These are phyloP conservation scores for Seiridium cupressi DNA, from an alignment of 2,329 filamentous ascomycete species.

Conservation along the genomic window DNA sequence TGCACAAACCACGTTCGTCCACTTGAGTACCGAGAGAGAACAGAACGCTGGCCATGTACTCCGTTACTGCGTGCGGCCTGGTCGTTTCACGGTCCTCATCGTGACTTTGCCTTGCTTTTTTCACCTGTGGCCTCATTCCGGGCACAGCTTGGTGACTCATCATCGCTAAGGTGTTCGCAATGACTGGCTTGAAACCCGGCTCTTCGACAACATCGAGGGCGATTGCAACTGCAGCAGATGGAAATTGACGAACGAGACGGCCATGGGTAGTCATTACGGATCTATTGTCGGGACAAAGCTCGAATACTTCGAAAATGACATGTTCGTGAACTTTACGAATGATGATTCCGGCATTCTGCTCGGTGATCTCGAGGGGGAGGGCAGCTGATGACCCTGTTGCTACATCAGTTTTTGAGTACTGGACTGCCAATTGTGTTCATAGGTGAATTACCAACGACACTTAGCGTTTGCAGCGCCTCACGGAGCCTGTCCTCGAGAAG, in stretches of 20 bases:
- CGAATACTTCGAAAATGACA: conserved; percentile 25
- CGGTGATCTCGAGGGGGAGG: conserved; percentile 20
- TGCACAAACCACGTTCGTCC: conserved; percentile 35
- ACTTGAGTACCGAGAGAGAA: conserved; percentile 31
- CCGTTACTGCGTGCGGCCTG: conserved; percentile 49
- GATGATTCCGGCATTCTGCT: conserved; percentile 31
- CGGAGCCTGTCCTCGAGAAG: not conserved
- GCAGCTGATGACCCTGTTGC: conserved; percentile 2
- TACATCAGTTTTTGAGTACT: not conserved
- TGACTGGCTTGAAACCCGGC: conserved; percentile 14
- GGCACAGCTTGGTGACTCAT: conserved; percentile 25
- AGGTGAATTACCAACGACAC: not conserved
- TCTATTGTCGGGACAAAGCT: conserved; percentile 22
- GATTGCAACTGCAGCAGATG: conserved; percentile 17
- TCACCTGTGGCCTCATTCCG: conserved; percentile 16
- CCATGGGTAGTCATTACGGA: conserved; percentile 21
- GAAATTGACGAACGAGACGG: conserved; percentile 26
- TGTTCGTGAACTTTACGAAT: conserved; percentile 11
- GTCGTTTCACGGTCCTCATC: conserved; percentile 47
- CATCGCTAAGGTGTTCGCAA: conserved; percentile 21
- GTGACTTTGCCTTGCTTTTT: conserved; percentile 34
- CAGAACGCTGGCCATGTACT: conserved; percentile 41
- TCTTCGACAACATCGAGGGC: conserved; percentile 8
- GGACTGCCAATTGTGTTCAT: not conserved
- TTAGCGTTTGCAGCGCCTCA: not conserved